A percentile compares a stretch with the other conserved stretches of the same genome.
Evolutionary conservation across 257 asterid genomes (phyloP).

Genomic region (Thymus mandschuricus): DNA sequence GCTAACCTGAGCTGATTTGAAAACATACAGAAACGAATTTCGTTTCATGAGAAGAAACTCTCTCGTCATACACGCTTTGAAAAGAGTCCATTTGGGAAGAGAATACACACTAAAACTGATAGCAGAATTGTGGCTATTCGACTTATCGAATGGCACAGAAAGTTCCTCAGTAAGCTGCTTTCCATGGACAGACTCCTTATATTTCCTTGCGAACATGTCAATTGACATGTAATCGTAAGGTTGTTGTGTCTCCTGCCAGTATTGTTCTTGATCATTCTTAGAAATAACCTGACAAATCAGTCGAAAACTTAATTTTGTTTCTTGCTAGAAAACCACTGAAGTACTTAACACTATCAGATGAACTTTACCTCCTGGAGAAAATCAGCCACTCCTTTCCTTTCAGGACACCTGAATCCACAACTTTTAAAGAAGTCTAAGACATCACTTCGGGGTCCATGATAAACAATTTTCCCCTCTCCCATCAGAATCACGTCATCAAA

Average conservation of each 20-base stretch:
- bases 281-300: conserved; percentile 54
- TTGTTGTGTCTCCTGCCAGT: conserved; percentile 42
- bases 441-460: conserved; percentile 51
- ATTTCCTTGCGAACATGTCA: conserved; percentile 42
- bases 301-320: not conserved
- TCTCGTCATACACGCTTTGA: conserved; percentile 51
- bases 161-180: conserved; percentile 38
- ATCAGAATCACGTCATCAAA: conserved; percentile 58
- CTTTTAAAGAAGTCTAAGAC: conserved; percentile 49
- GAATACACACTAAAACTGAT: conserved; percentile 44
- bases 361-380: conserved; percentile 61
- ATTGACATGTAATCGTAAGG: conserved; percentile 43
- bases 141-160: conserved; percentile 44
- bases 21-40: conserved; percentile 47
- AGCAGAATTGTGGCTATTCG: conserved; percentile 43
- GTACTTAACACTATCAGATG: not conserved
- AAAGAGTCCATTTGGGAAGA: conserved; percentile 47
- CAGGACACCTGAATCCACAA: conserved; percentile 63
- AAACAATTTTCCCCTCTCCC: conserved; percentile 60
- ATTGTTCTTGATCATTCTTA: conserved; percentile 58
- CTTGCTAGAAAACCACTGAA: not conserved
- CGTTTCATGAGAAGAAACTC: conserved; percentile 61
- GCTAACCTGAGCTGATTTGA: conserved; percentile 51
- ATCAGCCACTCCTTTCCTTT: conserved; percentile 70
- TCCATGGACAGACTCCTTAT: conserved; percentile 43